phyloP scores from a whole-genome alignment of 2,329 filamentous ascomycete species.

The Diaporthe capsici region DNA sequence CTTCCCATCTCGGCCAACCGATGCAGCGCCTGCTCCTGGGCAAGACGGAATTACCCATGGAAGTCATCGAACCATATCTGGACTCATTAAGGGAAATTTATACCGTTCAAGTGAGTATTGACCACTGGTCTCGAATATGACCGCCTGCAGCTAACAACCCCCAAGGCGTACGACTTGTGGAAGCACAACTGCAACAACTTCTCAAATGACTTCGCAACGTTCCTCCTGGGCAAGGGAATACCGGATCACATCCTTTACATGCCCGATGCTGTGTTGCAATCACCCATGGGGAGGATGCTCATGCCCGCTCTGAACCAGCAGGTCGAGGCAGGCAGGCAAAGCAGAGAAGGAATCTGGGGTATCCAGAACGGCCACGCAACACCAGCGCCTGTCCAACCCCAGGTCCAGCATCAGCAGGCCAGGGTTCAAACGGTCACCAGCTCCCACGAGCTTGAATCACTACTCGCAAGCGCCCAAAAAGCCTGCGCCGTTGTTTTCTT shows the following conservation, averaged over 20 bases:
- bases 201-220: constrained; percentile 91
- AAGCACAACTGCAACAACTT: constrained; percentile 99
- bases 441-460: constrained; percentile 70
- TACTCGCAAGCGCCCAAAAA: constrained; percentile 71
- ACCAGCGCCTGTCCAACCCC: constrained; percentile 42
- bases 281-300: constrained; percentile 90
- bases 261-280: constrained; percentile 86
- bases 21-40: constrained; percentile 84
- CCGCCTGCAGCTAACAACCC: constrained; percentile 5
- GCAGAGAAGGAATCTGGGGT: constrained; percentile 62
- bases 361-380: constrained; percentile 55
- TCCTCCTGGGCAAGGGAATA: constrained; percentile 89
- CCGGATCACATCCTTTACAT: constrained; percentile 89
- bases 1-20: constrained; percentile 88
- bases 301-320: constrained; percentile 75
- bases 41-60: constrained; percentile 81
- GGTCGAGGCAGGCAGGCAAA: constrained; percentile 63
- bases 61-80: constrained; percentile 88
- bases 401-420: constrained; percentile 53
- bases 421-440: constrained; percentile 73
- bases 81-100: constrained; percentile 87
- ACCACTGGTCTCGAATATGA: not conserved
- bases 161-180: constrained; percentile 86
- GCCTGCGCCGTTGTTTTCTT: constrained; percentile 91
- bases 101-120: constrained; percentile 76